Conservation (phyloP, 495 filamentous ascomycete genomes). For the Astrothelium macrocarpum region DNA sequence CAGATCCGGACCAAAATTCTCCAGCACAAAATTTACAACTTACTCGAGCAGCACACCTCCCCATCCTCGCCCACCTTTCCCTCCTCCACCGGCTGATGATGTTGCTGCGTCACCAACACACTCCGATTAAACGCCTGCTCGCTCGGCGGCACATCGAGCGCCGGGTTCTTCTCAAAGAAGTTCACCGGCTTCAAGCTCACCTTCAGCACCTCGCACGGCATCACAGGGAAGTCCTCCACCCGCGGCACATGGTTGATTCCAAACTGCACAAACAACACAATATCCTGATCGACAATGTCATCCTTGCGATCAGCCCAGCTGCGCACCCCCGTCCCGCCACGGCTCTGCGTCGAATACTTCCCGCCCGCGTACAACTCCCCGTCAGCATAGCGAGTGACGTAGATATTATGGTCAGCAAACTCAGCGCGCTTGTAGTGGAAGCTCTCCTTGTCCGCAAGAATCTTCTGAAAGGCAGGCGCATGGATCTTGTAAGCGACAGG, state of each 20-base stretch:
- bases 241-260: constrained; percentile 36
- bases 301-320: constrained; percentile 34
- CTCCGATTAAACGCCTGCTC: constrained; percentile 44
- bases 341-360: constrained; percentile 78
- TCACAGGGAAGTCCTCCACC: constrained; percentile 39
- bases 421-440: constrained; percentile 68
- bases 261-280: constrained; percentile 38
- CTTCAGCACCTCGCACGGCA: constrained; percentile 56
- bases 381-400: constrained; percentile 69
- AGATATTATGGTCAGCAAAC: constrained; percentile 74
- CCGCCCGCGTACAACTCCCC: constrained; percentile 74
- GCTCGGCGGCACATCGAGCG: constrained; percentile 60
- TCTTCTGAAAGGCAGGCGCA: constrained; percentile 65
- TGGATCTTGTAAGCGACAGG: constrained; percentile 73
- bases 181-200: constrained; percentile 58
- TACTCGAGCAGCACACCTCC: constrained; percentile 32
- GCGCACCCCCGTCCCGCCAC: constrained; percentile 45
- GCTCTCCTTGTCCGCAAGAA: constrained; percentile 58
- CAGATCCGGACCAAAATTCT: not conserved
- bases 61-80: constrained; percentile 31
- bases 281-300: constrained; percentile 33
- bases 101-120: constrained; percentile 34
- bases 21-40: not conserved
- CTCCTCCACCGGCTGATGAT: constrained; percentile 26
- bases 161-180: constrained; percentile 68